Base-by-base conservation (phyloP, 2,329 filamentous ascomycete genomes). In the Penicillium sp. region DNA sequence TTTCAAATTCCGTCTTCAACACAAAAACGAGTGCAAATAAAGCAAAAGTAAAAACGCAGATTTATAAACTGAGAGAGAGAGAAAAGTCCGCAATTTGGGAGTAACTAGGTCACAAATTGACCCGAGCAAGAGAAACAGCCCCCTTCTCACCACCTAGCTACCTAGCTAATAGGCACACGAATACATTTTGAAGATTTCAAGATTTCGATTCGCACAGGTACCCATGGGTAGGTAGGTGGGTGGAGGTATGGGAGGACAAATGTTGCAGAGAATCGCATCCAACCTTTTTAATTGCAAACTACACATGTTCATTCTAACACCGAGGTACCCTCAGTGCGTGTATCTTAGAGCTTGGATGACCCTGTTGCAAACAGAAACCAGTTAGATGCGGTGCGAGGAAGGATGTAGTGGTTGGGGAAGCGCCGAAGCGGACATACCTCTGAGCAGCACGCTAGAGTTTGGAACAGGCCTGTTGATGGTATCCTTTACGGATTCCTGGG, bases 311-410 rank as follows among this genome's bases (percentile, higher is more conserved):
- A 49, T 59, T 55, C n/a, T n/a, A 54, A 50, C 54, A 47, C 60
- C 39, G 65, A 65, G 57, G 56, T 56, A 37, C 60, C 54, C 56
- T 60, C 55, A 59, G 64, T 68, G 58, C 65, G 61, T 55, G 68
- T 64, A 58, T 63, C 66, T 65, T 64, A 68, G 67, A 75, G 72
- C 70, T 73, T 74, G 71, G 73, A 75, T 74, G 72, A 70, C 66
- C 72, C 72, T 75, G 23, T 42, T 17, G n/a, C n/a, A n/a, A 20
- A 21, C 8, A 12, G 21, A 18, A 23, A 39, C 10, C 24, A 27
- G 24, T 40, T 13, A 32, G 7, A 23, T 29, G 2, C 12, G 3
- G 10, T 6, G 24, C 5, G 17, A 17, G 30, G 30, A 1, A 8
- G 8, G 4, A 3, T 12, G 7, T 13, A 18, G 32, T 15, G 18